Conservation (phyloP, 768 basidiomycete genomes). For the Paxillus involutus region DNA sequence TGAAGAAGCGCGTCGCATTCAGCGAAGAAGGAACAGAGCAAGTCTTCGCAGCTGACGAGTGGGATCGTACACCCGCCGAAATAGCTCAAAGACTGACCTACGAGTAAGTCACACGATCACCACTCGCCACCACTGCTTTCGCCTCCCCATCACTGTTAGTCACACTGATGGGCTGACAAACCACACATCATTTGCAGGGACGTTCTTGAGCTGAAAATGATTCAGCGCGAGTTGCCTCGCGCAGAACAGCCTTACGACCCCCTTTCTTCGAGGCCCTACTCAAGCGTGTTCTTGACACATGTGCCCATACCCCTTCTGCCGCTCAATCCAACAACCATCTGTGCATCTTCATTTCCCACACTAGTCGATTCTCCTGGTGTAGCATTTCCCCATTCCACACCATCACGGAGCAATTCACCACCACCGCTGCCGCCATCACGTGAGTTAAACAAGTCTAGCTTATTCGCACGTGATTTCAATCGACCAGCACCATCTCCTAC, state of each 20-base stretch:
- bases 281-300: conserved; percentile 43
- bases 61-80: conserved; percentile 75
- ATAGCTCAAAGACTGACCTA: conserved; percentile 63
- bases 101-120: conserved; percentile 48
- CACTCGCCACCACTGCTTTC: neutral
- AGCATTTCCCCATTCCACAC: neutral
- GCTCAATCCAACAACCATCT: conserved; percentile 35
- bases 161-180: neutral
- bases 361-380: neutral
- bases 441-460: neutral
- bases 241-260: conserved; percentile 52
- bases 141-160: neutral
- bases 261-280: conserved; percentile 38
- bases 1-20: conserved; percentile 62
- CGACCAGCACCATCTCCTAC: neutral
- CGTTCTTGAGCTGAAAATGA: conserved; percentile 66
- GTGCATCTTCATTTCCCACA: neutral
- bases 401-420: neutral
- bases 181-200: conserved; percentile 39
- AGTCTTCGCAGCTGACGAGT: conserved; percentile 68
- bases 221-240: conserved; percentile 61
- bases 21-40: conserved; percentile 53
- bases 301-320: conserved; percentile 69
- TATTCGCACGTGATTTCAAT: neutral
- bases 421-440: neutral